Conservation (phyloP, 345 rosid genomes). For the Laguncularia racemosa region DNA sequence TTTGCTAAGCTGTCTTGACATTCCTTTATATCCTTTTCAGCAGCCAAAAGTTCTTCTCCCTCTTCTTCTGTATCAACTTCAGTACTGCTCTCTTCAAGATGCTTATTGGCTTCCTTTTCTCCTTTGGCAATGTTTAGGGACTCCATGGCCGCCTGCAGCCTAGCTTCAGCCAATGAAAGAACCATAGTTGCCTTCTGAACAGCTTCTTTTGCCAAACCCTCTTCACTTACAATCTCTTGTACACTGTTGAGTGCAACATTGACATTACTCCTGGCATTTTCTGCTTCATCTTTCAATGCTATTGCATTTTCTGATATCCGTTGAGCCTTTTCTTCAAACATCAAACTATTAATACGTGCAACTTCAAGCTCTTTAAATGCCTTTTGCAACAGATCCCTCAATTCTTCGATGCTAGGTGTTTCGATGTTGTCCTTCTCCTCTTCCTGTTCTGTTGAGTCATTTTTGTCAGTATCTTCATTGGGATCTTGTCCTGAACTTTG, state of each 20-base stretch:
- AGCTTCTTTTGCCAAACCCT: constrained; percentile 60
- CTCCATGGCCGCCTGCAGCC: constrained; percentile 58
- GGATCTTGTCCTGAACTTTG: constrained; percentile 23
- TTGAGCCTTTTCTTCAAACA: constrained; percentile 90
- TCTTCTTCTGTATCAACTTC: constrained; percentile 22
- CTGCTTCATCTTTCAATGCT: constrained; percentile 71
- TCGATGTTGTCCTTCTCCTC: constrained; percentile 27
- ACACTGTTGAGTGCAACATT: constrained; percentile 43
- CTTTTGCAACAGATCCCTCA: constrained; percentile 50
- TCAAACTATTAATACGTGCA: constrained; percentile 63
- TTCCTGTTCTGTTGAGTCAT: constrained; percentile 22
- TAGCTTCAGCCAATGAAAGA: constrained; percentile 80
- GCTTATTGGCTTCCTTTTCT: constrained; percentile 22
- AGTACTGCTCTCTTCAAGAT: constrained; percentile 23
- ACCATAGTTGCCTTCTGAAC: constrained; percentile 73
- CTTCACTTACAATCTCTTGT: constrained; percentile 57
- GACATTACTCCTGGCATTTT: constrained; percentile 54
- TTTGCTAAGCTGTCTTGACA: constrained; percentile 42
- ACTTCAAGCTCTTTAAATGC: constrained; percentile 64
- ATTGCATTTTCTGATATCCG: constrained; percentile 78
- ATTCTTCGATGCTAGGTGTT: constrained; percentile 43
- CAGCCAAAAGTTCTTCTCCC: constrained; percentile 36
- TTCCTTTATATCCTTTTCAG: constrained; percentile 51
- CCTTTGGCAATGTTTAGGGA: constrained; percentile 36
- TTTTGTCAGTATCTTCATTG: constrained; percentile 18